Conservation (phyloP, 768 basidiomycete genomes). For the Tricholoma matsutake region DNA sequence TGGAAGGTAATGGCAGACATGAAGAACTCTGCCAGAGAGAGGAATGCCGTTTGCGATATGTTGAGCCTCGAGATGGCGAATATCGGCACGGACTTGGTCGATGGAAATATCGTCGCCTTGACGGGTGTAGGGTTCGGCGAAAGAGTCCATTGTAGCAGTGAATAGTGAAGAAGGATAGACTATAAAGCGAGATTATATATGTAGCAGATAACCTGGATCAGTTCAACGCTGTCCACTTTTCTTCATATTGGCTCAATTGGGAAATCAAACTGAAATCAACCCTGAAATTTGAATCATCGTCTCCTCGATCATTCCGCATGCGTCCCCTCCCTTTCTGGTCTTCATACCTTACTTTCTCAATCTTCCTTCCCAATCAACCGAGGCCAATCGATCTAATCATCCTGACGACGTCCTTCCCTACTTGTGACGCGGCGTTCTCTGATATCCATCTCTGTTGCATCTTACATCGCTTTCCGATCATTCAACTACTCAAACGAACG, state of each 20-base stretch:
- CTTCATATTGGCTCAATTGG: not conserved
- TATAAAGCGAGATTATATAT: not conserved
- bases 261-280: not conserved
- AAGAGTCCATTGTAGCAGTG: slow-evolving; percentile 55
- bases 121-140: slow-evolving; percentile 67
- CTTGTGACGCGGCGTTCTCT: not conserved
- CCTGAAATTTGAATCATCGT: no score
- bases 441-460: no score
- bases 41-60: slow-evolving; percentile 67
- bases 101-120: slow-evolving; percentile 64
- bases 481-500: no score
- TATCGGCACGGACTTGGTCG: slow-evolving; percentile 70
- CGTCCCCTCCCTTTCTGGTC: not conserved
- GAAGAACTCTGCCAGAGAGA: slow-evolving; percentile 86
- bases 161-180: not conserved
- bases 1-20: slow-evolving; percentile 89
- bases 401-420: not conserved
- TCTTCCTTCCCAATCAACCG: not conserved
- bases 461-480: no score
- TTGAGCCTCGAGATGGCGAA: slow-evolving; percentile 67
- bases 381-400: not conserved
- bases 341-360: not conserved
- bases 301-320: not conserved
- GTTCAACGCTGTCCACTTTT: not conserved
- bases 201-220: not conserved